Evolutionary conservation across 2,329 filamentous ascomycete species (phyloP).

Genomic region (Ophiostoma sp.): DNA sequence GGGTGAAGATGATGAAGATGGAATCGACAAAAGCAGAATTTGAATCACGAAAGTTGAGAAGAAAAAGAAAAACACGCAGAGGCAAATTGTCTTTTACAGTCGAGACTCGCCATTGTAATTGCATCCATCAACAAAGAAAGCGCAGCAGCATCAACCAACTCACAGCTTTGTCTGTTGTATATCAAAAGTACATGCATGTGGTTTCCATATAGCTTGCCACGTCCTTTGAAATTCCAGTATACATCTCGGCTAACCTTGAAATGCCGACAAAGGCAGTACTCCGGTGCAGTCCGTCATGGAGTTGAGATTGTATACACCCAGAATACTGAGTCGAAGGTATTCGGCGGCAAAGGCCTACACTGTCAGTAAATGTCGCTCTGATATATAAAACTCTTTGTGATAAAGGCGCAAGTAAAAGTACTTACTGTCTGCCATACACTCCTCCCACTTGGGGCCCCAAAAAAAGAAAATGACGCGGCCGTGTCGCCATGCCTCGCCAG

Average conservation of each 20-base stretch:
- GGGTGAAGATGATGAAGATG: background rate
- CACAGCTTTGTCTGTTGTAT: background rate
- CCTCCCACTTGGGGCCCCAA: constrained; percentile 36
- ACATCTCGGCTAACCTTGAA: background rate
- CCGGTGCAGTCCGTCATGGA: constrained; percentile 51
- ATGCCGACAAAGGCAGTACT: constrained; percentile 38
- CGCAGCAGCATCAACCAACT: too few relatives aligned
- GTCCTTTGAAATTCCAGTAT: background rate
- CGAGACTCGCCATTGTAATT: background rate
- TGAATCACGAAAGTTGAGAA: too few relatives aligned
- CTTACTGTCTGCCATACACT: constrained; percentile 40
- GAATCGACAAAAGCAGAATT: background rate
- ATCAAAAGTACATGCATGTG: background rate
- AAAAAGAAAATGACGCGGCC: constrained; percentile 38
- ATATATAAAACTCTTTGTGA: background rate
- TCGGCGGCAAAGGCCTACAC: constrained; percentile 47
- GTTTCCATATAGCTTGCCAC: background rate
- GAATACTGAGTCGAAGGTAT: constrained; percentile 49
- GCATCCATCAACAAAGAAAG: background rate
- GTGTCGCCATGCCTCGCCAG: constrained; percentile 38
- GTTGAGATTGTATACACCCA: constrained; percentile 54
- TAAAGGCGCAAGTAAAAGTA: background rate
- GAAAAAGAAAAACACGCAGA: too few relatives aligned
- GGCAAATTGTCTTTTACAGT: too few relatives aligned
- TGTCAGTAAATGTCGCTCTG: background rate